Conservation (phyloP, 805 yeast genomes). For the Komagataella mondaviorum region DNA sequence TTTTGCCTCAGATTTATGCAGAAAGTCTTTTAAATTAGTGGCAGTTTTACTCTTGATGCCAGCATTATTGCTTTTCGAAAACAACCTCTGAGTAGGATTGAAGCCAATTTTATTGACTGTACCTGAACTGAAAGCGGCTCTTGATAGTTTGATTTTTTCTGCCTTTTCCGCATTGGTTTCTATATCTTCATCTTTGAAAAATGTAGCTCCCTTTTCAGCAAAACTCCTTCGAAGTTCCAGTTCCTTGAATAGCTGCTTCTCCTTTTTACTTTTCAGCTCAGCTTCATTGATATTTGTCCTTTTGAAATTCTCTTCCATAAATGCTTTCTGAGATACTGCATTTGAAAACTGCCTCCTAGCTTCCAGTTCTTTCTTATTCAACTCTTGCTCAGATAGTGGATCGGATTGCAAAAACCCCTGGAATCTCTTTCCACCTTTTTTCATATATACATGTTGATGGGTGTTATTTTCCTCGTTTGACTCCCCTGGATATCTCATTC, state of each 20-base stretch:
- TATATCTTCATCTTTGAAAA: constrained; percentile 5
- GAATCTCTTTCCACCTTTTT: background rate
- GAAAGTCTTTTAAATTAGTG: background rate
- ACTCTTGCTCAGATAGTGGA: background rate
- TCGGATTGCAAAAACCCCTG: background rate
- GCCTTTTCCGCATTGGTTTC: constrained; percentile 10
- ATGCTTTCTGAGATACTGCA: background rate
- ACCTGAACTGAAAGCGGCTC: constrained; percentile 12
- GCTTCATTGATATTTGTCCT: background rate
- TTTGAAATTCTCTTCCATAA: background rate
- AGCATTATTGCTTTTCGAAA: constrained; percentile 2
- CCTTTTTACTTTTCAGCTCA: background rate
- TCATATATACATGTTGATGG: background rate
- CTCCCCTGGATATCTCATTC: background rate
- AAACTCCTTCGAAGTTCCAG: background rate
- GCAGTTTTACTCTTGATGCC: background rate
- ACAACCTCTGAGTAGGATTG: constrained; percentile 13
- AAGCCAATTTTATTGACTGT: constrained; percentile 15
- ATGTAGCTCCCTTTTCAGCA: background rate
- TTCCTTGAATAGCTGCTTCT: background rate
- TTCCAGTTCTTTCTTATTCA: background rate
- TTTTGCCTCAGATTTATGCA: background rate
- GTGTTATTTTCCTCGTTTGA: background rate
- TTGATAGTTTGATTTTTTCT: constrained; percentile 11
- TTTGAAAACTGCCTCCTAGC: background rate